These are phyloP conservation scores for Ustilago cynodontis DNA, from an alignment of 1,284 basidiomycete species.

Conservation along the genomic window DNA sequence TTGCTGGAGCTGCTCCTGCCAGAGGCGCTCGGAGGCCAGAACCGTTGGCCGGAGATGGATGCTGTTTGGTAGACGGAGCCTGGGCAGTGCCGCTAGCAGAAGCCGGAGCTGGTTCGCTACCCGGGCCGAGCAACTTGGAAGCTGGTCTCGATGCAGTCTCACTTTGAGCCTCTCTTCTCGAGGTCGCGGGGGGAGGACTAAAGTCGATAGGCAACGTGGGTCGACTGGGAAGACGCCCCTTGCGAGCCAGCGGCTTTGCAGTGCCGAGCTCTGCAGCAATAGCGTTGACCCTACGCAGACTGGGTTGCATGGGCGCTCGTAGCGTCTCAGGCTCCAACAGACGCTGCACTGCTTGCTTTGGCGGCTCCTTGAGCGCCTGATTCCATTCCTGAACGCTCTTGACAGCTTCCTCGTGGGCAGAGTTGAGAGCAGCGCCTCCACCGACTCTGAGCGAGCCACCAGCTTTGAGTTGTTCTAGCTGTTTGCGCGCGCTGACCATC, in stretches of 20 bases:
- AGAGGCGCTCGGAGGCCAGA: conserved; percentile 38
- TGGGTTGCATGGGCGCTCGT: conserved; percentile 41
- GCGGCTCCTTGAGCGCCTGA: conserved; percentile 87
- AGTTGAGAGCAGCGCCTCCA: conserved; percentile 27
- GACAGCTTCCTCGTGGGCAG: conserved; percentile 86
- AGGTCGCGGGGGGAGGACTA: conserved; percentile 29
- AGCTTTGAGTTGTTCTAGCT: conserved; percentile 74
- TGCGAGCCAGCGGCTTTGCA: conserved; percentile 40
- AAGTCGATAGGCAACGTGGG: conserved; percentile 51
- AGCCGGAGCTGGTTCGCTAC: background rate
- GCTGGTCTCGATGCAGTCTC: conserved; percentile 5
- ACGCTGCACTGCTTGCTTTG: conserved; percentile 29
- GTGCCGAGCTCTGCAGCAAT: conserved; percentile 44
- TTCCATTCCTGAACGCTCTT: conserved; percentile 98
- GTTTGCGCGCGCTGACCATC: conserved; percentile 88
- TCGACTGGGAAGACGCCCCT: conserved; percentile 22
- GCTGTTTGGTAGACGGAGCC: conserved; percentile 17
- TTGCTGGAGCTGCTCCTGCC: conserved; percentile 51
- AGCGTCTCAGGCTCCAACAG: conserved; percentile 38
- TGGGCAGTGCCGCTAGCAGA: background rate
- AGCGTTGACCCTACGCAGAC: conserved; percentile 45
- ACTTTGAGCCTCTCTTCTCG: conserved; percentile 6
- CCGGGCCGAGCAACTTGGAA: conserved; percentile 13
- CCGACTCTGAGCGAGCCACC: conserved; percentile 72
- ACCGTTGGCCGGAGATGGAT: conserved; percentile 24